Evolutionary conservation across 1,284 basidiomycete species (phyloP), one percentile per base, ranked within the genome.

Genomic region (Puccinia polysora): DNA sequence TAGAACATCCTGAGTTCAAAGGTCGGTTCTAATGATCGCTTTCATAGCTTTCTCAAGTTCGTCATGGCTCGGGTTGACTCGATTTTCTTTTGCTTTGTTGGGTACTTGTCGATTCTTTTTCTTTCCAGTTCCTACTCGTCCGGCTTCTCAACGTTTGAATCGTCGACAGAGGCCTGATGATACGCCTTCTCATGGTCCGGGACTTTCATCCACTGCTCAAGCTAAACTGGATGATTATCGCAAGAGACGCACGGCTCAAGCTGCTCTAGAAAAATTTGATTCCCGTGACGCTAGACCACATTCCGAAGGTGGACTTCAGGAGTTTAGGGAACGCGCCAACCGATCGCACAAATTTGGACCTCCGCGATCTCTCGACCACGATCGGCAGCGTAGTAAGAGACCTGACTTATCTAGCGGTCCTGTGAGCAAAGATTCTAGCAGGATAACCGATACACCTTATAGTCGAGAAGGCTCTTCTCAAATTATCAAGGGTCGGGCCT

Each of bases 141-240:
- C 71, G 38, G 67, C 70, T 20, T 71, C 73, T 64, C 75, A 75
- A 20, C 34, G 45, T 36, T 47, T 74, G 6, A 85, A 88, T 76
- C 80, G 84, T 1, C 85, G 93, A 12, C 86, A 89, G 74, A 82
- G 88, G 75, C 89, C 87, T 0, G 89, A 89, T 75, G 92, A 95
- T 76, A 97, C 93, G 0, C 93, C 93, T 0, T 94, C 92, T n/a
- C 90, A 94, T 78, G 88, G 90, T 0, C 88, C 90, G 58, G 94
- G 93, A 12, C 81, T 97, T 34, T 89, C 89, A 0, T 88, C 91
- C 30, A 81, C 82, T 0, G 91, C 88, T 8, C 83, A 87, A 30
- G 83, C 84, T 75, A 82, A 85, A 73, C 80, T 96, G 34, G 91
- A 93, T 68, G 91, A 92, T 74, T 81, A 89, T 76, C 84, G 88